Evolutionary conservation across 2,329 filamentous ascomycete genomes (phyloP).

Genomic region (Neonectria neomacrospora): DNA sequence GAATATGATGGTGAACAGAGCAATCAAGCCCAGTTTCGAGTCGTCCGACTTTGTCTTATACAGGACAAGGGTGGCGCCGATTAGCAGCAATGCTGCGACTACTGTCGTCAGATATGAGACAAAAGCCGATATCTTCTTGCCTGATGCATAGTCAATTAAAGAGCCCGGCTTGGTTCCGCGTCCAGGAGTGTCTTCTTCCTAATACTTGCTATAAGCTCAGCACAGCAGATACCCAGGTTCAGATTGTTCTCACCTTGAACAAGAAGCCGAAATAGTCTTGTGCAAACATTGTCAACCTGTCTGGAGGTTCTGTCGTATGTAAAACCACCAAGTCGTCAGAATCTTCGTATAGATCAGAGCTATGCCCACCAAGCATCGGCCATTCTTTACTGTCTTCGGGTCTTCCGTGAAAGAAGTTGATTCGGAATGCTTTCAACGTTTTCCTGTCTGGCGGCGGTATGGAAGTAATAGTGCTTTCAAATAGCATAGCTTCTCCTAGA

Average conservation of each 20-base stretch:
- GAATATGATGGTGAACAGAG: slow-evolving; percentile 22
- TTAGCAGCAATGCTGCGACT: slow-evolving; percentile 17
- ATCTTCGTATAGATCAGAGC: slow-evolving; percentile 19
- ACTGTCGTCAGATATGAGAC: slow-evolving; percentile 22
- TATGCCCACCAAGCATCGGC: slow-evolving; percentile 21
- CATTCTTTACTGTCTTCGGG: slow-evolving; percentile 9
- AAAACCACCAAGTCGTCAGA: slow-evolving; percentile 18
- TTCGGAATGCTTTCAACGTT: slow-evolving; percentile 12
- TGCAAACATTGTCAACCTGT: slow-evolving; percentile 19
- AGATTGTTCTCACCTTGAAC: slow-evolving; percentile 2
- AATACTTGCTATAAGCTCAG: neutral
- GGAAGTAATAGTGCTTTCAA: slow-evolving; percentile 21
- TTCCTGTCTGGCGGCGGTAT: slow-evolving; percentile 24
- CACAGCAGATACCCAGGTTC: neutral
- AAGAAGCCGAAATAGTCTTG: slow-evolving; percentile 20
- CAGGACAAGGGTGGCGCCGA: slow-evolving; percentile 23
- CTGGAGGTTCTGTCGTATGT: slow-evolving; percentile 11
- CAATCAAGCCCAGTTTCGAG: slow-evolving; percentile 21
- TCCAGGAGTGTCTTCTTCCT: neutral
- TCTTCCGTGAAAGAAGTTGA: slow-evolving; percentile 18
- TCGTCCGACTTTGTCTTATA: slow-evolving; percentile 19
- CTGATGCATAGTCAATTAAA: slow-evolving; percentile 15
- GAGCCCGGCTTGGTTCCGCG: neutral
- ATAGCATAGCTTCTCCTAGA: slow-evolving; percentile 21
- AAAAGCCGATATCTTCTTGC: slow-evolving; percentile 16